These are phyloP conservation scores for Thalassiosira sp. DNA, from an alignment of 352 stramenopile species.

Conservation along the genomic window DNA sequence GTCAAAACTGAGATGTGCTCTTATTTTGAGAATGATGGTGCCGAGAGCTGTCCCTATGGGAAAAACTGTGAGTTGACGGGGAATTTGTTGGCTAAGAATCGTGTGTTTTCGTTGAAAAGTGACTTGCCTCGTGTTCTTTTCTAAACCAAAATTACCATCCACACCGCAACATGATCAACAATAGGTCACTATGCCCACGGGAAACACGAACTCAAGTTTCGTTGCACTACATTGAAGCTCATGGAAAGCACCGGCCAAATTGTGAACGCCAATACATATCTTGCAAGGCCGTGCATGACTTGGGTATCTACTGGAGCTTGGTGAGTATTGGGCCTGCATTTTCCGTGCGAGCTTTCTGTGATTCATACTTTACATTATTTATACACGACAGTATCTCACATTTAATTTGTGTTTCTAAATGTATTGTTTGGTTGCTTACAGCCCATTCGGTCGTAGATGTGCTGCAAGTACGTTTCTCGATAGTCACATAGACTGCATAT, in stretches of 20 bases:
- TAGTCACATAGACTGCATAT: neutral
- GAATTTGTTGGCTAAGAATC: neutral
- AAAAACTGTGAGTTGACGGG: constrained; percentile 16
- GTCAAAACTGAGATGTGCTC: constrained; percentile 55
- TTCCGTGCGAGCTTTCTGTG: too few relatives aligned
- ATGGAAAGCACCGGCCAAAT: constrained; percentile 52
- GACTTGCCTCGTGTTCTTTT: neutral
- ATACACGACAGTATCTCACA: too few relatives aligned
- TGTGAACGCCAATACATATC: constrained; percentile 38
- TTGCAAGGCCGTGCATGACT: constrained; percentile 38
- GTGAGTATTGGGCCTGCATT: too few relatives aligned
- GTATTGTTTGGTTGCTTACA: neutral
- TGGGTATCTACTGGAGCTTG: constrained; percentile 46
- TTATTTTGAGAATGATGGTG: constrained; percentile 6
- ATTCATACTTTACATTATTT: too few relatives aligned
- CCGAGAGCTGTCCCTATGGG: constrained; percentile 7
- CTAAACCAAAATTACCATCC: too few relatives aligned
- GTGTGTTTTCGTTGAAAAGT: neutral
- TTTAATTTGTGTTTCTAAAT: too few relatives aligned
- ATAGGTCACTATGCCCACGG: constrained; percentile 51
- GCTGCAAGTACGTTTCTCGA: constrained; percentile 10
- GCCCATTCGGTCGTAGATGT: constrained; percentile 29
- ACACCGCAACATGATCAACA: neutral
- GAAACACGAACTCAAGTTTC: constrained; percentile 48
- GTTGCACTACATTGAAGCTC: constrained; percentile 33